Evolutionary conservation across 1,284 basidiomycete species (phyloP), one percentile per base, ranked within the genome.

Genomic region (Rhodotorula sp.): DNA sequence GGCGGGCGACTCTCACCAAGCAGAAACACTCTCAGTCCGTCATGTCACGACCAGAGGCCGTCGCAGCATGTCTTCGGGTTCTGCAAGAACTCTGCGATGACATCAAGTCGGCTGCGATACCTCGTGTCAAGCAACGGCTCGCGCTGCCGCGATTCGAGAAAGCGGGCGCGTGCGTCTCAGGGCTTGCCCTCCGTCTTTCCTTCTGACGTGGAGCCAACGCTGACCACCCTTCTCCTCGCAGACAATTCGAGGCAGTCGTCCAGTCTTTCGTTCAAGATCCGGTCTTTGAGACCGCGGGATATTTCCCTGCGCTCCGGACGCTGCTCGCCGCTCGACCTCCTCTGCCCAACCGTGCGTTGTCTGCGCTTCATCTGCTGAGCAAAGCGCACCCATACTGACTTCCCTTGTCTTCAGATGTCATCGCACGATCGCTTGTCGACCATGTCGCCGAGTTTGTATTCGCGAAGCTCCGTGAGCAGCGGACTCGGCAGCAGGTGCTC

Each of bases 371-470:
- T 43, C 29, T 8, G 39, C 14, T 23, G 1, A 15, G 23, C 46
- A 20, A 34, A 14, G 0, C 10, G 39, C 2, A 10, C 39, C 39
- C 20, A 20, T 8, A n/a, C 34, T 16, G 39, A 48, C 65, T n/a
- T 16, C 12, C 2, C 3, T 7, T 47, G 29, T 29, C 34, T 5
- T 29, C 67, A 72, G 74, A 61, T 26, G 16, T 47, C 20, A 66
- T 75, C 64, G 71, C 69, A 12, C 68, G 69, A 48, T 60, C 71
- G 18, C 62, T 71, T 10, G 61, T 73, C 63, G 74, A 75, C 4
- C 69, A 69, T 31, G 58, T 75, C 59, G 68, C 65, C 18, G 47
- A 57, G 26, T 73, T 59, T n/a, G 52, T 64, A n/a, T 26, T 57
- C 14, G 16, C 62, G n/a, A 26, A 29, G 10, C 51, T 68, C 16